A percentile compares a stretch with the other conserved stretches of the same genome.
Conservation (phyloP, 495 filamentous ascomycete genomes). For the Umbilicaria muhlenbergii region DNA sequence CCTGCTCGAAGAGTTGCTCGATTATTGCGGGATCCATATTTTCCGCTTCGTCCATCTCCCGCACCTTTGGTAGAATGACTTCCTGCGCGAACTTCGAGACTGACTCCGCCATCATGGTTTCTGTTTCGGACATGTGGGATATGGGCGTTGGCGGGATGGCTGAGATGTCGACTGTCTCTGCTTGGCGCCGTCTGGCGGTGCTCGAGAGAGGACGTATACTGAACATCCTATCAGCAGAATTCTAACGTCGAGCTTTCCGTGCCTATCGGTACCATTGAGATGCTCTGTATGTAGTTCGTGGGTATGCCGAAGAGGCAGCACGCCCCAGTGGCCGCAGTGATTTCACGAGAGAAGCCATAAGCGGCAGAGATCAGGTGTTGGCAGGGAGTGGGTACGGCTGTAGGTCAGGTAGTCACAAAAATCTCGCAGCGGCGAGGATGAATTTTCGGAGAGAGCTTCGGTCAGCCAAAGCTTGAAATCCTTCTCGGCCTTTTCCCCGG, state of each 20-base stretch:
- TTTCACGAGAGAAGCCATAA: conserved; percentile 57
- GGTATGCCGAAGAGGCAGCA: conserved; percentile 32
- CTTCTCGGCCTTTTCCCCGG: too few relatives aligned
- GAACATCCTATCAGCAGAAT: neutral
- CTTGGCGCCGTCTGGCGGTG: conserved; percentile 39
- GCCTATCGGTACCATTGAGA: conserved; percentile 26
- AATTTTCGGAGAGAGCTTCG: too few relatives aligned
- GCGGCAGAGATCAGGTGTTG: conserved; percentile 1
- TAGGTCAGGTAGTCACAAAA: too few relatives aligned
- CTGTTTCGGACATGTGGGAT: conserved; percentile 80
- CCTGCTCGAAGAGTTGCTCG: conserved; percentile 92
- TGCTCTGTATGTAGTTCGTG: conserved; percentile 22
- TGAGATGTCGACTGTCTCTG: conserved; percentile 42
- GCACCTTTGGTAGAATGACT: conserved; percentile 76
- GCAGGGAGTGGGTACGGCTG: too few relatives aligned
- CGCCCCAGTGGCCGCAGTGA: conserved; percentile 53
- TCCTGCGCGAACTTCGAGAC: conserved; percentile 86
- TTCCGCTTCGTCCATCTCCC: conserved; percentile 97
- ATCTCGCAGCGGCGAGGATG: too few relatives aligned
- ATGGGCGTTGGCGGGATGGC: conserved; percentile 80
- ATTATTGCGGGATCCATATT: conserved; percentile 78
- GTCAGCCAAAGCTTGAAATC: too few relatives aligned
- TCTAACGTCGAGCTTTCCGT: neutral
- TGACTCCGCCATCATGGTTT: conserved; percentile 72
- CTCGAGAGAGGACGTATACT: conserved; percentile 58